phyloP scores from a whole-genome alignment of 345 rosid species.

The Isatis tinctoria region DNA sequence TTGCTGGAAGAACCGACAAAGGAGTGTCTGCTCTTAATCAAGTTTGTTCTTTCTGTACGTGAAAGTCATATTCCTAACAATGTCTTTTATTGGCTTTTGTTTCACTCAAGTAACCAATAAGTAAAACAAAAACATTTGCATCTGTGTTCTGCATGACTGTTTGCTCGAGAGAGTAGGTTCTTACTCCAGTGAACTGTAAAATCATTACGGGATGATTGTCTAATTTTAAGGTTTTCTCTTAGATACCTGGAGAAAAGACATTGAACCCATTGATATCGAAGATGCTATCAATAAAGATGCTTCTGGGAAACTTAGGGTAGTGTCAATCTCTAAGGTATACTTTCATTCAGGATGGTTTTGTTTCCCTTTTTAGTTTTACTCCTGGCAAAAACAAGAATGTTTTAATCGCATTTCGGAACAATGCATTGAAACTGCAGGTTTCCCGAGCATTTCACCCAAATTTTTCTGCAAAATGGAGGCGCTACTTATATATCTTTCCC shows the following conservation, averaged over 20 bases:
- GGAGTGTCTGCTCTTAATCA: slow-evolving; percentile 92
- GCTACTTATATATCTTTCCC: slow-evolving; percentile 84
- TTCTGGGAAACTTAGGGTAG: slow-evolving; percentile 63
- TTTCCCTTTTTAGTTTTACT: background rate
- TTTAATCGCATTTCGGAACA: background rate
- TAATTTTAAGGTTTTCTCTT: background rate
- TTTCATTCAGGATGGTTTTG: background rate
- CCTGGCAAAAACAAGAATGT: background rate
- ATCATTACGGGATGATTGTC: background rate
- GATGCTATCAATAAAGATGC: slow-evolving; percentile 56
- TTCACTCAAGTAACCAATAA: background rate
- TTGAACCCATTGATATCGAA: slow-evolving; percentile 54
- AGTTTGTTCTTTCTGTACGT: slow-evolving; percentile 98
- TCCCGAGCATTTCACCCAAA: slow-evolving; percentile 83
- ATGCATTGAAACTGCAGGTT: slow-evolving; percentile 44
- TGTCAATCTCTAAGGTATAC: slow-evolving; percentile 69
- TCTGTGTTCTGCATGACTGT: background rate
- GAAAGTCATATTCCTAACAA: background rate
- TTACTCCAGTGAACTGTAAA: background rate
- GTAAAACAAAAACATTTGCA: background rate
- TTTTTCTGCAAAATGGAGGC: slow-evolving; percentile 97
- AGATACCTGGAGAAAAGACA: slow-evolving; percentile 95
- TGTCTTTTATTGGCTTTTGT: background rate
- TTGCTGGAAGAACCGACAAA: slow-evolving; percentile 97
- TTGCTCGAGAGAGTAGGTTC: background rate